Evolutionary conservation across 2,329 filamentous ascomycete genomes (phyloP).

Genomic region (Decorospora gaudefroyi): DNA sequence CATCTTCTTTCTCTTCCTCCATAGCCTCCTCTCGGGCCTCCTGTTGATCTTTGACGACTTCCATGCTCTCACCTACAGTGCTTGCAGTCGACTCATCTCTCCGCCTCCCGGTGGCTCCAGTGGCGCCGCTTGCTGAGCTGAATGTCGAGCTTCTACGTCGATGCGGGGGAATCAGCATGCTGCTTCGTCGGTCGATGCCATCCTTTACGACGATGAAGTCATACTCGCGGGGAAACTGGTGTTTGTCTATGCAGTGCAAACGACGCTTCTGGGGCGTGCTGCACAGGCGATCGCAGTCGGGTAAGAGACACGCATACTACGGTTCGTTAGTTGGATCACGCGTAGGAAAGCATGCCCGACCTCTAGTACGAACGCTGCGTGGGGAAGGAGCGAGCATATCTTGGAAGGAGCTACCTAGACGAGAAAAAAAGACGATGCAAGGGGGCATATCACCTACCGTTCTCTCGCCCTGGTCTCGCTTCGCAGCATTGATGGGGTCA

Average conservation of each 20-base stretch:
- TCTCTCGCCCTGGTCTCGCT: constrained; percentile 79
- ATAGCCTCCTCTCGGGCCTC: constrained; percentile 8
- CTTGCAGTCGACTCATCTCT: constrained; percentile 29
- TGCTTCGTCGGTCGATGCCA: constrained; percentile 83
- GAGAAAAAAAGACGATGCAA: constrained; percentile 2
- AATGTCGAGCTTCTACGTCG: constrained; percentile 40
- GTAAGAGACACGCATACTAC: constrained; percentile 86
- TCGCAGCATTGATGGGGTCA: constrained; percentile 75
- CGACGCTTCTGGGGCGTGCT: constrained; percentile 80
- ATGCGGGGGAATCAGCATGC: constrained; percentile 65
- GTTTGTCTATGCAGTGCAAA: constrained; percentile 91
- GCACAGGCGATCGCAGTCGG: constrained; percentile 84
- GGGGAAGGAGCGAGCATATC: neutral
- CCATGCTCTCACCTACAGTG: constrained; percentile 30
- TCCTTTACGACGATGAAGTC: constrained; percentile 71
- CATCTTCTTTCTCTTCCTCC: constrained; percentile 16
- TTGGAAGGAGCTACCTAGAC: neutral
- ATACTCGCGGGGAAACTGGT: constrained; percentile 73
- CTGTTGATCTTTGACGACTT: constrained; percentile 26
- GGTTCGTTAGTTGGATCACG: constrained; percentile 13
- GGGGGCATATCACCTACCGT: constrained; percentile 63
- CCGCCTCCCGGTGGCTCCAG: constrained; percentile 10
- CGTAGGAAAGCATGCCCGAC: too few relatives aligned
- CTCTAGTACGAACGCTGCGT: too few relatives aligned
- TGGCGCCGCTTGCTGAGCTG: constrained; percentile 17